Evolutionary conservation across 1,139 yeast species (phyloP).

Genomic region (Hyphopichia pseudoburtonii): DNA sequence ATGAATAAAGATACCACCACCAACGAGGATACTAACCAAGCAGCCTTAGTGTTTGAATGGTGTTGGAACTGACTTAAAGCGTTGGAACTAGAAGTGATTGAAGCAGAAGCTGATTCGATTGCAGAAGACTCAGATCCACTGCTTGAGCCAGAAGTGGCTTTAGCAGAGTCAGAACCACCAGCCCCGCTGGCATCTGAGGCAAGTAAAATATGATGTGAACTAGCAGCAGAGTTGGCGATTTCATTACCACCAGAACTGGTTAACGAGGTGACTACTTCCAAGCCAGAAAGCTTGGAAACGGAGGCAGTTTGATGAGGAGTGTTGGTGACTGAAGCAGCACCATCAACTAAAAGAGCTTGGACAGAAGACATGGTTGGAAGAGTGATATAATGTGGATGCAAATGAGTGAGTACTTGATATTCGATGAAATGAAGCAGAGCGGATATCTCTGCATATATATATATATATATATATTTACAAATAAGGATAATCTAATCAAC

Average conservation of each 20-base stretch:
- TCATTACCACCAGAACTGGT: constrained; percentile 4
- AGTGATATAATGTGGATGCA: too few relatives aligned
- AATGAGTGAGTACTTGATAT: too few relatives aligned
- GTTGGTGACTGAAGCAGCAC: constrained; percentile 2
- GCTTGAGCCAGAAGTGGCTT: constrained; percentile 7
- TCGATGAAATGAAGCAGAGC: too few relatives aligned
- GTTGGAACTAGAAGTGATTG: neutral
- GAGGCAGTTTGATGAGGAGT: constrained; percentile 1
- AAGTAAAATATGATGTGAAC: neutral
- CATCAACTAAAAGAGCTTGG: constrained; percentile 3
- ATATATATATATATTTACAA: too few relatives aligned
- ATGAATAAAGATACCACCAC: constrained; percentile 1
- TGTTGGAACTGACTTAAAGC: neutral
- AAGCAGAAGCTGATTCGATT: neutral
- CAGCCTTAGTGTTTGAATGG: neutral
- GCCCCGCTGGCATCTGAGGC: constrained; percentile 4
- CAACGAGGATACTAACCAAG: constrained; percentile 3
- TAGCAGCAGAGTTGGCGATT: constrained; percentile 14
- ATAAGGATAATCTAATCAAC: too few relatives aligned
- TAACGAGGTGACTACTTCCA: constrained; percentile 7
- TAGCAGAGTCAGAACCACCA: constrained; percentile 7
- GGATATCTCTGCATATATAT: too few relatives aligned
- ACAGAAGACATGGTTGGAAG: neutral
- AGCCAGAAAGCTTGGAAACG: constrained; percentile 1
- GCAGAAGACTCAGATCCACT: constrained; percentile 2